Conservation (phyloP, 2,329 filamentous ascomycete species). For the Dothidotthia symphoricarpi region DNA sequence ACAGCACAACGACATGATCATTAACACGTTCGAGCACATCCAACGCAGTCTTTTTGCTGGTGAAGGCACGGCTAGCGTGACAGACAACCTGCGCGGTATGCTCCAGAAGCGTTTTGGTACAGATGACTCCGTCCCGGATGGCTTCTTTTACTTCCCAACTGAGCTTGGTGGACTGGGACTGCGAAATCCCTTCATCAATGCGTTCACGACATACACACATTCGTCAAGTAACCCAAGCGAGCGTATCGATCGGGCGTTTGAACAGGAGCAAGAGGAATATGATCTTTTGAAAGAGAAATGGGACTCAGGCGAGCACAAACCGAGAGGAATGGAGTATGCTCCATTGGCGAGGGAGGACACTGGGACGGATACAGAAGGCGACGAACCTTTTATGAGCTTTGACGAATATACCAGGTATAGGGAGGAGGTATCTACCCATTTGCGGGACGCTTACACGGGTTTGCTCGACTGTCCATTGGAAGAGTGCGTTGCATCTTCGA, state of each 20-base stretch:
- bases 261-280: conserved; percentile 39
- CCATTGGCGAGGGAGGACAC: not conserved
- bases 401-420: conserved; percentile 48
- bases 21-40: conserved; percentile 53
- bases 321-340: conserved; percentile 1
- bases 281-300: conserved; percentile 28
- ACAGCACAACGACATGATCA: conserved; percentile 56
- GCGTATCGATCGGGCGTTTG: conserved; percentile 18
- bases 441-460: conserved; percentile 38
- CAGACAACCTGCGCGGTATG: conserved; percentile 49
- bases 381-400: conserved; percentile 46
- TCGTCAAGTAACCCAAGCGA: conserved; percentile 11
- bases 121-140: conserved; percentile 43
- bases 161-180: conserved; percentile 50
- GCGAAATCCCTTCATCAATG: conserved; percentile 48
- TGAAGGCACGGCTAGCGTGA: conserved; percentile 44
- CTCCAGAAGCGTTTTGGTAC: conserved; percentile 44
- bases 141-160: conserved; percentile 50
- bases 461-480: conserved; percentile 41
- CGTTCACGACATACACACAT: conserved; percentile 41
- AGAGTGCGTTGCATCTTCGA: conserved; percentile 22
- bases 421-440: conserved; percentile 40
- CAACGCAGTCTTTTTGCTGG: conserved; percentile 52
- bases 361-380: conserved; percentile 28
- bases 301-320: conserved; percentile 22